A percentile compares a stretch with the other conserved stretches of the same genome.
phyloP scores from a whole-genome alignment of 2,329 filamentous ascomycete species.

The Septoria linicola region DNA sequence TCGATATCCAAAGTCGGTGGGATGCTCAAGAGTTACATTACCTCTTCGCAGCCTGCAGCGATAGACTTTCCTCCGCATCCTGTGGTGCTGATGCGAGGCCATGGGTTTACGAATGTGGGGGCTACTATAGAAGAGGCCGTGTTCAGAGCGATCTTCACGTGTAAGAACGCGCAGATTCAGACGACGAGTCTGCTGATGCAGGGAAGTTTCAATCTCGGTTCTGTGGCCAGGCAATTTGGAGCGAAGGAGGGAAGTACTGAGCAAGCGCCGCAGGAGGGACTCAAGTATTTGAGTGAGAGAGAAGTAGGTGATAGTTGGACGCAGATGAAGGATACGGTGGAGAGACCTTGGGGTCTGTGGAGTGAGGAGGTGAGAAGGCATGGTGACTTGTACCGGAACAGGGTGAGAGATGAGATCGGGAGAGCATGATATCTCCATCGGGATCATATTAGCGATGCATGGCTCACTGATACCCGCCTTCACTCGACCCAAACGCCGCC shows the following conservation, averaged over 20 bases:
- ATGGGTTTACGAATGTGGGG: slow-evolving; percentile 48
- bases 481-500: too few species aligned
- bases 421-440: neutral
- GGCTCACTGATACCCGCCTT: too few species aligned
- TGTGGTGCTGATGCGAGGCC: slow-evolving; percentile 43
- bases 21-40: slow-evolving; percentile 36
- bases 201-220: slow-evolving; percentile 42
- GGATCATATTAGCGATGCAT: too few species aligned
- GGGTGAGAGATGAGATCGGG: neutral
- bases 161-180: slow-evolving; percentile 43
- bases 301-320: slow-evolving; percentile 46
- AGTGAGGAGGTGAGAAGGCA: slow-evolving; percentile 41
- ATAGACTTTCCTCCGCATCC: slow-evolving; percentile 29
- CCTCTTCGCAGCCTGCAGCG: slow-evolving; percentile 23
- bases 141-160: slow-evolving; percentile 47
- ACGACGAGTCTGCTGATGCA: slow-evolving; percentile 41
- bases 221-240: slow-evolving; percentile 38
- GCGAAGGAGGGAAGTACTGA: slow-evolving; percentile 43
- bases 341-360: slow-evolving; percentile 47
- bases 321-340: slow-evolving; percentile 35
- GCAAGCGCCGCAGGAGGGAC: slow-evolving; percentile 42
- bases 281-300: slow-evolving; percentile 45
- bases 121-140: slow-evolving; percentile 47
- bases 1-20: slow-evolving; percentile 31
- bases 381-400: slow-evolving; percentile 27